Evolutionary conservation across 208 protist species (phyloP).

Genomic region (Acanthamoeba healyi): DNA sequence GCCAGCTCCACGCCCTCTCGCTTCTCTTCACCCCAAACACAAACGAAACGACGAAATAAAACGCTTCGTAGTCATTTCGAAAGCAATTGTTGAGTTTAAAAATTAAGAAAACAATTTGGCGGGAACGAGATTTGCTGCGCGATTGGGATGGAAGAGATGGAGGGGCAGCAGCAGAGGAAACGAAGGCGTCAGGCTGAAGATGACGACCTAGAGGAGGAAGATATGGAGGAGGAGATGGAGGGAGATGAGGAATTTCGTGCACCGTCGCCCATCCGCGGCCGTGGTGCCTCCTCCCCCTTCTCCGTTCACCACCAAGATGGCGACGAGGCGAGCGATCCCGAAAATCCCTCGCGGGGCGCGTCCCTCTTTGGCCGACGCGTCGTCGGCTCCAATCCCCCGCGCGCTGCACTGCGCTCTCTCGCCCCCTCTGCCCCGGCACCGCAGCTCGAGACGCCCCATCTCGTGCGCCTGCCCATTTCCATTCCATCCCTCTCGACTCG

Average conservation of each 20-base stretch:
- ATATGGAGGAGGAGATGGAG: background rate
- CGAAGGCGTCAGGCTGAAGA: constrained; percentile 14
- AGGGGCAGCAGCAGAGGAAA: background rate
- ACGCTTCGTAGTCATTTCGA: no score
- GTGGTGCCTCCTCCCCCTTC: background rate
- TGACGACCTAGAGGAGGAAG: background rate
- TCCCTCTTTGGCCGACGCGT: background rate
- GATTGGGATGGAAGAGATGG: background rate
- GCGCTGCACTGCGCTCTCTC: background rate
- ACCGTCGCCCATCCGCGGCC: background rate
- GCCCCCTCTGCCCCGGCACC: background rate
- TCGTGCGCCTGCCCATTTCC: background rate
- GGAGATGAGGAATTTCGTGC: background rate
- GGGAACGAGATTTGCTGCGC: background rate
- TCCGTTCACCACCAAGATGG: background rate
- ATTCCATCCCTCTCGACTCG: background rate
- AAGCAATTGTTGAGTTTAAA: no score
- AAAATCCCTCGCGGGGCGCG: background rate
- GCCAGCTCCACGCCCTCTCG: background rate
- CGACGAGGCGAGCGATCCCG: background rate
- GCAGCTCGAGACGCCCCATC: background rate
- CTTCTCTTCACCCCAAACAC: background rate
- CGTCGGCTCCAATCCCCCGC: background rate
- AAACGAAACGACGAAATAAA: background rate
- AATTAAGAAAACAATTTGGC: background rate